Evolutionary conservation across 2,329 filamentous ascomycete species (phyloP).

Genomic region (Fusarium coffeatum): DNA sequence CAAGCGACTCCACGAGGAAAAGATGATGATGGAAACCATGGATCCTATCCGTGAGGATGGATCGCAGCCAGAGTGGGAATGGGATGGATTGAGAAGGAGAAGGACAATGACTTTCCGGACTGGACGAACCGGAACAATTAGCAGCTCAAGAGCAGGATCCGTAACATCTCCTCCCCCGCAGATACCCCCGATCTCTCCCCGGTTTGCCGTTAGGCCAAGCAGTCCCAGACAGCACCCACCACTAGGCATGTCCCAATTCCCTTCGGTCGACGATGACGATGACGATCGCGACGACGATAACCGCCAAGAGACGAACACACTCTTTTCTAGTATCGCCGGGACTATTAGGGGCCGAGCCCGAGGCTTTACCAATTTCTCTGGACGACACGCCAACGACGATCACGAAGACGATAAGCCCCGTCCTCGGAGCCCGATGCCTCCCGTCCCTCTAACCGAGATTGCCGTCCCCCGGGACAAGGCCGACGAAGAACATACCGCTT

Average conservation of each 20-base stretch:
- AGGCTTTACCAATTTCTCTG: constrained; percentile 50
- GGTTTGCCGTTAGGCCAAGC: constrained; percentile 29
- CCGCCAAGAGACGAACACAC: constrained; percentile 59
- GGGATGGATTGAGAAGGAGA: constrained; percentile 88
- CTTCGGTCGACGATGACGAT: constrained; percentile 68
- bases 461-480: constrained; percentile 61
- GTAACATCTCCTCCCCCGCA: constrained; percentile 46
- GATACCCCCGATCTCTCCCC: constrained; percentile 45
- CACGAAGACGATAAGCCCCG: constrained; percentile 57
- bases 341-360: constrained; percentile 57
- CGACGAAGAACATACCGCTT: constrained; percentile 56
- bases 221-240: constrained; percentile 51
- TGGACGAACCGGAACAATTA: constrained; percentile 42
- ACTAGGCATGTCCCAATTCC: constrained; percentile 88
- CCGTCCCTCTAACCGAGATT: constrained; percentile 72
- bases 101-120: constrained; percentile 60
- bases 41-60: constrained; percentile 78
- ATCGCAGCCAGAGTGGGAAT: constrained; percentile 78
- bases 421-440: constrained; percentile 67
- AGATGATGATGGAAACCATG: constrained; percentile 73
- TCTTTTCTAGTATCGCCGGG: constrained; percentile 68
- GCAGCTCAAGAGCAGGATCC: constrained; percentile 48
- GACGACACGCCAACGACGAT: constrained; percentile 51
- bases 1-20: constrained; percentile 82
- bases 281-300: constrained; percentile 60